Evolutionary conservation across 176 grass and related monocot genomes (phyloP).

Genomic region (Cymbopogon citratus): DNA sequence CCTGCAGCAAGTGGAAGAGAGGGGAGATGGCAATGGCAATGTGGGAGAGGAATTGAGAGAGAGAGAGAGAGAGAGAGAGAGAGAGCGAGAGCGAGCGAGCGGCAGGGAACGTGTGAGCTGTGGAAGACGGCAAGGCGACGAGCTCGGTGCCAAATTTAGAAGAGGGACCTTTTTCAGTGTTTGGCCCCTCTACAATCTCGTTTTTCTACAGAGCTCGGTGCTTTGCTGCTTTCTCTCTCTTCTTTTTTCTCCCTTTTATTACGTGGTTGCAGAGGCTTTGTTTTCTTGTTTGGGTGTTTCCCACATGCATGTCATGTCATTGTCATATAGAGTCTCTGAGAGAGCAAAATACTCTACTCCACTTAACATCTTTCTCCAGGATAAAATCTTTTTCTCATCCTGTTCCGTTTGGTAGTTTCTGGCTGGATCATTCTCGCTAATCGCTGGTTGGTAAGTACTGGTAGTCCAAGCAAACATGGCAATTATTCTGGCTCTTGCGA

Average conservation of each 20-base stretch:
- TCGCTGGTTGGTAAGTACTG: no score
- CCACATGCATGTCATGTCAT: not conserved
- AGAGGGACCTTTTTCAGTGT: not conserved
- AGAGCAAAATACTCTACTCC: no score
- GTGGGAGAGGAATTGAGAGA: slow-evolving; percentile 8
- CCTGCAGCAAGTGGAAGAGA: not conserved
- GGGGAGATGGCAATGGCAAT: not conserved
- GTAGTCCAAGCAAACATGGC: no score
- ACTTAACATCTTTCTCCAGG: no score
- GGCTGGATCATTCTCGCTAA: no score
- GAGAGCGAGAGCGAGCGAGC: not conserved
- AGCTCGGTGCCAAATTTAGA: slow-evolving; percentile 54
- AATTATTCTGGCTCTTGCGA: no score
- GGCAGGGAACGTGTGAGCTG: slow-evolving; percentile 1
- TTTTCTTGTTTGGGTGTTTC: not conserved
- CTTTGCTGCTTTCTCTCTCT: not conserved
- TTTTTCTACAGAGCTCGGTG: not conserved
- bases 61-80: not conserved
- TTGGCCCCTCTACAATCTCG: not conserved
- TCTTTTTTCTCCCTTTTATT: not conserved
- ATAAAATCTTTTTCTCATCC: no score
- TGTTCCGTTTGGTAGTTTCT: no score
- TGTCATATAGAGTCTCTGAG: no score
- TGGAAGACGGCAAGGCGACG: not conserved
- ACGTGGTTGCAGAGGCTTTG: not conserved